These are phyloP conservation scores for Tubosaeta brunneosetosa DNA, from an alignment of 768 basidiomycete genomes.

Conservation along the genomic window DNA sequence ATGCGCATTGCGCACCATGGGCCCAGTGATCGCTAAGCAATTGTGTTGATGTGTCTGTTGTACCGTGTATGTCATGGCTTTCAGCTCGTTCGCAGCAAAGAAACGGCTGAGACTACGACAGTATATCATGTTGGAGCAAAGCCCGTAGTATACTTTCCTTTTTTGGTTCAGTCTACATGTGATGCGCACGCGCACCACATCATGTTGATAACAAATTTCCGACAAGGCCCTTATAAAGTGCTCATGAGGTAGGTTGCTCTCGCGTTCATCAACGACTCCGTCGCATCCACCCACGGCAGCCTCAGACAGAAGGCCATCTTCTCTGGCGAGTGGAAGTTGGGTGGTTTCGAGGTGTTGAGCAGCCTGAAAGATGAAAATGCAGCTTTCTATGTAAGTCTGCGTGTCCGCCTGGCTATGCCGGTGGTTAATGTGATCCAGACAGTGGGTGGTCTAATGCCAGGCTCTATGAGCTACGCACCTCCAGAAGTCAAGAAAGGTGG, in stretches of 20 bases:
- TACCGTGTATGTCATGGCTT: too few relatives aligned
- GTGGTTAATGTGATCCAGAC: constrained; percentile 42
- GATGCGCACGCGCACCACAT: too few relatives aligned
- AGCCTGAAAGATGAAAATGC: constrained; percentile 74
- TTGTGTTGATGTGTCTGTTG: too few relatives aligned
- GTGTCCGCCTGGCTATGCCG: not conserved
- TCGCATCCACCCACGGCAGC: constrained; percentile 79
- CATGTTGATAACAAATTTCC: too few relatives aligned
- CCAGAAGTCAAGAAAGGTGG: constrained; percentile 89
- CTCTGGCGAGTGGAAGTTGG: constrained; percentile 95
- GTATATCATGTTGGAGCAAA: too few relatives aligned
- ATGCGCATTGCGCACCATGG: too few relatives aligned
- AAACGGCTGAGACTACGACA: too few relatives aligned
- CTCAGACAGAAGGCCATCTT: constrained; percentile 72
- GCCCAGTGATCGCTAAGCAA: too few relatives aligned
- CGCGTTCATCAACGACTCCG: constrained; percentile 84
- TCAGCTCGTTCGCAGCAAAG: too few relatives aligned
- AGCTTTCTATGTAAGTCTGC: constrained; percentile 68
- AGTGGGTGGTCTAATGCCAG: constrained; percentile 60
- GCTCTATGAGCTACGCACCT: constrained; percentile 55
- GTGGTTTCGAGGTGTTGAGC: constrained; percentile 89
- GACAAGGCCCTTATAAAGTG: too few relatives aligned
- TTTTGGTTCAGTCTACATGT: too few relatives aligned
- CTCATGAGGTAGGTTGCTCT: constrained; percentile 69
- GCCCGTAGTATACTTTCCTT: too few relatives aligned